phyloP scores from a whole-genome alignment of 306 rosid species.

The Canavalia gladiata region DNA sequence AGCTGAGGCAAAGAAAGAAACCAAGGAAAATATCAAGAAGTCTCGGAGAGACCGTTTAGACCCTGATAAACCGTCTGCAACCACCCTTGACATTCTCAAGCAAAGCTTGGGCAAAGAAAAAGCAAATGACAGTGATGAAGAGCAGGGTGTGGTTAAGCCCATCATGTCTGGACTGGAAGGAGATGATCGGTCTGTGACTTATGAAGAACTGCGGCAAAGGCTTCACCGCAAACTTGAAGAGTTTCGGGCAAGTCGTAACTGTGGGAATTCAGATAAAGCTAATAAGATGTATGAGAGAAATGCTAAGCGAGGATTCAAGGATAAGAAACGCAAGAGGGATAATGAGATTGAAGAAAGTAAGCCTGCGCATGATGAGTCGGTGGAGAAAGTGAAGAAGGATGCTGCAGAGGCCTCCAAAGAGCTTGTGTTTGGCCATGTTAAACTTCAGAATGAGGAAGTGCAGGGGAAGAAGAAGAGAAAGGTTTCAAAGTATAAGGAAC shows the following conservation, averaged over 20 bases:
- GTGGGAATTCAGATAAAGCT: slow-evolving; percentile 57
- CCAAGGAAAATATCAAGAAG: slow-evolving; percentile 77
- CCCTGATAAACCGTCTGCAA: slow-evolving; percentile 70
- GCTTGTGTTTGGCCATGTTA: slow-evolving; percentile 77
- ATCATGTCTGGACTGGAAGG: slow-evolving; percentile 56
- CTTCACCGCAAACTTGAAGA: slow-evolving; percentile 71
- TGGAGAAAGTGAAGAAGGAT: slow-evolving; percentile 61
- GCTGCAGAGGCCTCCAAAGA: slow-evolving; percentile 77
- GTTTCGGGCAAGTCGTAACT: slow-evolving; percentile 59
- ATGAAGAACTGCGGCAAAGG: slow-evolving; percentile 75
- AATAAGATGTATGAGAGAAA: slow-evolving; percentile 56
- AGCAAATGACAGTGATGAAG: slow-evolving; percentile 49
- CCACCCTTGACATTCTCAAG: slow-evolving; percentile 73
- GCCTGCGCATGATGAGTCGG: slow-evolving; percentile 9
- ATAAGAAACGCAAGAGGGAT: slow-evolving; percentile 73
- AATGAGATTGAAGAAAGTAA: slow-evolving; percentile 49
- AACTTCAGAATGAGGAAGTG: slow-evolving; percentile 70
- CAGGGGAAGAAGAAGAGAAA: slow-evolving; percentile 67
- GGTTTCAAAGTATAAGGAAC: slow-evolving; percentile 73
- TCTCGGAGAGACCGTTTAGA: slow-evolving; percentile 74
- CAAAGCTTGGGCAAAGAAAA: slow-evolving; percentile 65
- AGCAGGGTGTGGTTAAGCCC: slow-evolving; percentile 55
- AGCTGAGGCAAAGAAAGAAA: slow-evolving; percentile 72
- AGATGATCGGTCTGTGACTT: slow-evolving; percentile 68
- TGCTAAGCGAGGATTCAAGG: slow-evolving; percentile 50